Evolutionary conservation across 2,329 filamentous ascomycete genomes (phyloP).

Genomic region (Rasamsonia emersonii): DNA sequence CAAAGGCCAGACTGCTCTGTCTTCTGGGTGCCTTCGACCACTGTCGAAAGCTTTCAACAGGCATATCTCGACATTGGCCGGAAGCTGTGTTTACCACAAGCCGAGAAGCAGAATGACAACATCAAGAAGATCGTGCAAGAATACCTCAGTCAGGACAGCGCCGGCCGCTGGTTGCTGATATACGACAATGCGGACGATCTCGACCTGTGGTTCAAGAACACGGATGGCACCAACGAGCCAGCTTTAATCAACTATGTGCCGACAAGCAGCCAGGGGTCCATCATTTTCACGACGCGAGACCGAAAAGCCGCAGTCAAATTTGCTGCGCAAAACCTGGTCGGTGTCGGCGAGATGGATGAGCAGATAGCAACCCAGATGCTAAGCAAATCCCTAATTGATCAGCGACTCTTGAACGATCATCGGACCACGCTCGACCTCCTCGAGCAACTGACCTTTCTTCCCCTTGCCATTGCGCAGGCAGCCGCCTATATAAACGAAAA

Average conservation of each 20-base stretch:
- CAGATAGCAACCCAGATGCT: constrained; percentile 4
- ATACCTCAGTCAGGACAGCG: constrained; percentile 8
- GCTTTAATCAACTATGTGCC: constrained; percentile 11
- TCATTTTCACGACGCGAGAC: constrained; percentile 24
- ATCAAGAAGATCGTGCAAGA: constrained; percentile 6
- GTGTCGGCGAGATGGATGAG: neutral
- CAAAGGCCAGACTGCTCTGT: constrained; percentile 1
- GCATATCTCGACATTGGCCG: constrained; percentile 1
- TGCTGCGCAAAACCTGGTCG: too few relatives aligned
- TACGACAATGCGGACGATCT: constrained; percentile 23
- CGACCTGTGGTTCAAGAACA: constrained; percentile 12
- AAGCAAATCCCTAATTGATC: constrained; percentile 1
- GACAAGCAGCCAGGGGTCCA: constrained; percentile 11
- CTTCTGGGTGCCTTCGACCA: constrained; percentile 4
- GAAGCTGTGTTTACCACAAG: neutral
- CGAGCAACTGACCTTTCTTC: constrained; percentile 8
- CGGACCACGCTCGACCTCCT: constrained; percentile 2
- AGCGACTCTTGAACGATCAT: constrained; percentile 1
- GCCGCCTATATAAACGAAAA: constrained; percentile 11
- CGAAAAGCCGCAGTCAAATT: constrained; percentile 8
- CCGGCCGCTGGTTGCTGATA: constrained; percentile 18
- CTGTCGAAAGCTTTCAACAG: neutral
- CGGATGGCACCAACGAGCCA: neutral
- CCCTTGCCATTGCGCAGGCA: constrained; percentile 12
- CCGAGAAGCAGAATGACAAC: constrained; percentile 4